Evolutionary conservation across 805 yeast species (phyloP), one percentile per base, ranked within the genome.

Genomic region (Wickerhamomyces rabaulensis): DNA sequence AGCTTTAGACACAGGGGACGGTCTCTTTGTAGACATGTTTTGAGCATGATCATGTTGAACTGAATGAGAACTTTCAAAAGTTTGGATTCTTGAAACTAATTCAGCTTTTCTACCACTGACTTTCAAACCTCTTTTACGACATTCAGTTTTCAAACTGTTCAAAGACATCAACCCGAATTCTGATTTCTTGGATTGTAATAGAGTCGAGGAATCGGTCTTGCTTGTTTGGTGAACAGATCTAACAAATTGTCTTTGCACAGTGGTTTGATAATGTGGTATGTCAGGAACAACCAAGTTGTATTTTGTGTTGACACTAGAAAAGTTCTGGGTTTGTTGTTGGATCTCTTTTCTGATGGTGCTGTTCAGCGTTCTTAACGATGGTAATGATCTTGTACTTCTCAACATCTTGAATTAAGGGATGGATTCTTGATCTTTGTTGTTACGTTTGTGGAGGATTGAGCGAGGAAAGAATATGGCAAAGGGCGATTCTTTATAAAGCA

Each of bases 101-200:
- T 83, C 87, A 9, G 73, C 62, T 56, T 83, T 83, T 42, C 71
- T 71, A 13, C 90, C 90, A n/a, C 78, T 65, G 0, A 81, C 74
- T 54, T 75, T 79, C 49, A 83, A 61, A 0, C 87, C 86, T 50
- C 83, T 72, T 47, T 66, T 67, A 47, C 76, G 75, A 59, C 87
- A 80, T 58, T 82, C 87, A 44, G 60, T 61, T 57, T 78, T 80
- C 53, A 83, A 69, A 2, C 78, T 70, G 45, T 76, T 74, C 36
- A 82, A 65, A 39, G 78, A 78, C 77, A 80, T 74, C 25, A 64
- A 52, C 8, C 54, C 43, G 42, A 62, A 64, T 35, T 57, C 62
- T 6, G 63, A 54, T 35, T 52, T 56, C 40, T 53, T 58, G 16
- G 55, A 43, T 29, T 45, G 51, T 39, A 61, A 45, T 13, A 64